Evolutionary conservation across 2,329 filamentous ascomycete genomes (phyloP), one percentile per base, ranked within the genome.

Genomic region (Pseudovirgaria hyperparasitica): DNA sequence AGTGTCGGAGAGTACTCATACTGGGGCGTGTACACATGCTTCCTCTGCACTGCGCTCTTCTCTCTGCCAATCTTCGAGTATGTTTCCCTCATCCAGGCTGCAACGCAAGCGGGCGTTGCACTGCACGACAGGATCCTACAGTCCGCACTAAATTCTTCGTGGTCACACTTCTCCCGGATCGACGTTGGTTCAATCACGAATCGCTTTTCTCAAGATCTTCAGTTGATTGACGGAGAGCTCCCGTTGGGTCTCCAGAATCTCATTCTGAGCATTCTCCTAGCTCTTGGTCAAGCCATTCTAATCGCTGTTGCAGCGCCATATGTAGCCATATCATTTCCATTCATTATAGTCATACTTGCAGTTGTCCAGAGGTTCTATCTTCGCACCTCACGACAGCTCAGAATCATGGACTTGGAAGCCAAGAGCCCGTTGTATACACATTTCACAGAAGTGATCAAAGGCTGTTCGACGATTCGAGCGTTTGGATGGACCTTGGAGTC

Each of bases 341-440:
- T 49, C 19, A 29, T 54, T 4, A 25, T 52, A n/a, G 35, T 40
- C 5, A 33, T 44, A 2, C 36, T 60, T 16, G 57, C 50, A 25
- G 22, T 40, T 22, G 42, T 63, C 5, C 57, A 63, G 30, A 43
- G 38, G 10, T 50, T 51, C 34, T 64, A 65, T 29, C 45, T 63
- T 2, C 46, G 50, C 2, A 62, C 58, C 3, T 56, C 55, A 8
- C 45, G 60, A 2, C 58, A 58, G 26, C 31, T 64, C 3, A 55
- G 67, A 28, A 43, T 65, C 6, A 43, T 69, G 9, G 65, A 70
- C 36, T 53, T 69, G 2, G 65, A 68, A 37, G 46, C 54, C 17
- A 59, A 62, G 29, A 50, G 52, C 0, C 54, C 58, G 2, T 46
- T 67, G 0, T 63, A 57, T 12, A 57, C 60, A 0, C 59, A 67